Evolutionary conservation across 1,284 basidiomycete genomes (phyloP).

Genomic region (Pseudomicrostroma phylloplanum): DNA sequence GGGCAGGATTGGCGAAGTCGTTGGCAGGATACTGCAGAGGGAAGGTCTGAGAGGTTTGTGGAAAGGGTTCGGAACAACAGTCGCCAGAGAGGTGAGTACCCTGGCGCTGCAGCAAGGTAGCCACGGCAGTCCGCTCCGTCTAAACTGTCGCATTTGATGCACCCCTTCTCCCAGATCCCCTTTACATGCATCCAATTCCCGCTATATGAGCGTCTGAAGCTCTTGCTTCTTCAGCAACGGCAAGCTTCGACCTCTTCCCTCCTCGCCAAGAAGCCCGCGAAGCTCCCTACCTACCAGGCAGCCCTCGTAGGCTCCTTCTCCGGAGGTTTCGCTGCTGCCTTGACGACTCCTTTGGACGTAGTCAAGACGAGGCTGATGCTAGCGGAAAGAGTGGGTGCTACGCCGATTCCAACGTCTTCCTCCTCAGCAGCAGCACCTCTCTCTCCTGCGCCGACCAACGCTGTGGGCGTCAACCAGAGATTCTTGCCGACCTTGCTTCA

Average conservation of each 20-base stretch:
- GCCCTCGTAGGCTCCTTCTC: constrained; percentile 85
- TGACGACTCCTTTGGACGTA: constrained; percentile 93
- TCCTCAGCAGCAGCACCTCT: background rate
- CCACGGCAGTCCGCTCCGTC: no score
- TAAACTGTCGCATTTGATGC: no score
- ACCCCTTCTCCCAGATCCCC: constrained; percentile 75
- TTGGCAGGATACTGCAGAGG: constrained; percentile 56
- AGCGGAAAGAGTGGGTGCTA: constrained; percentile 54
- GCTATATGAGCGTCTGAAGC: constrained; percentile 83
- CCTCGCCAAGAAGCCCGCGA: no score
- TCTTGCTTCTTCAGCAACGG: constrained; percentile 4
- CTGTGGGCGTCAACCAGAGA: constrained; percentile 31
- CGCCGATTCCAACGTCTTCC: background rate
- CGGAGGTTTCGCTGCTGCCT: constrained; percentile 78
- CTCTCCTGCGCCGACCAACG: background rate
- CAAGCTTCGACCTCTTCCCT: background rate
- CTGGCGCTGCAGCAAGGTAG: constrained; percentile 1
- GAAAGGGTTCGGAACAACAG: constrained; percentile 69
- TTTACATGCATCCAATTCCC: constrained; percentile 98
- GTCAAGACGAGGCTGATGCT: constrained; percentile 97
- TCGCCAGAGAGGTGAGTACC: constrained; percentile 66
- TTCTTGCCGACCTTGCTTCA: constrained; percentile 48
- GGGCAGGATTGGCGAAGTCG: constrained; percentile 55
- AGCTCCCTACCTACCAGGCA: constrained; percentile 71
- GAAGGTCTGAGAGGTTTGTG: constrained; percentile 69